Percentiles rank a stretch among this genome's conserved stretches.
These are phyloP conservation scores for Bothriochloa decipiens DNA, from an alignment of 176 grass and related monocot species.

Conservation along the genomic window DNA sequence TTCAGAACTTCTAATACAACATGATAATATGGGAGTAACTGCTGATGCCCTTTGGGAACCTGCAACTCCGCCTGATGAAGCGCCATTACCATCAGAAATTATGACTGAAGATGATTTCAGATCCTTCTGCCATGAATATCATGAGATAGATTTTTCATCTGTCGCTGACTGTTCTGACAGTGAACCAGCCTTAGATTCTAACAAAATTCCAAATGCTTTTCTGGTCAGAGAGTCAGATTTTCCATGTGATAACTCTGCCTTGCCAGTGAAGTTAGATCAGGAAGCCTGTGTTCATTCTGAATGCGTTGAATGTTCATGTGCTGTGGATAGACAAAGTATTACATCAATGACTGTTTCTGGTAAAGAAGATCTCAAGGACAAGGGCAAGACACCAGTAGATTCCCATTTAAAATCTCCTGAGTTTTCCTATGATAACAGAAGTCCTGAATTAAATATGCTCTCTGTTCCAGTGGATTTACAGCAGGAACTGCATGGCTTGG, in stretches of 20 bases:
- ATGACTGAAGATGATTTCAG: constrained; percentile 61
- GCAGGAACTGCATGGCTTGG: constrained; percentile 29
- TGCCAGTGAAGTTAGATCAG: constrained; percentile 28
- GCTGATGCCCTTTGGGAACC: constrained; percentile 69
- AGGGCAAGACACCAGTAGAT: constrained; percentile 27
- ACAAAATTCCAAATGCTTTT: constrained; percentile 35
- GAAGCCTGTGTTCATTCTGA: constrained; percentile 20
- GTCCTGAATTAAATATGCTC: constrained; percentile 34
- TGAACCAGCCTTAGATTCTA: constrained; percentile 51
- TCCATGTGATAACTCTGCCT: constrained; percentile 5
- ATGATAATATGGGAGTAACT: constrained; percentile 40
- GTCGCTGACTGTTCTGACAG: constrained; percentile 25
- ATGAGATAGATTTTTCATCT: constrained; percentile 47
- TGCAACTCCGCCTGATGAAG: constrained; percentile 65
- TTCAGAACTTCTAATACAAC: constrained; percentile 53
- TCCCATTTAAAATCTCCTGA: constrained; percentile 39
- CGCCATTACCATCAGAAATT: constrained; percentile 49
- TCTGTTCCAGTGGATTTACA: constrained; percentile 43
- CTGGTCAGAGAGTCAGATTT: constrained; percentile 31
- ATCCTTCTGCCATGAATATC: constrained; percentile 55
- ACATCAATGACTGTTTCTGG: constrained; percentile 19
- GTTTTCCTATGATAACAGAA: constrained; percentile 42
- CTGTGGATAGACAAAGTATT: constrained; percentile 2
- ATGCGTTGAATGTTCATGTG: constrained; percentile 29
- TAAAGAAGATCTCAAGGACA: constrained; percentile 23